Percentiles rank a stretch among this genome's conserved stretches.
Conservation (phyloP, 2,329 filamentous ascomycete species). For the Diaporthe ilicicola region DNA sequence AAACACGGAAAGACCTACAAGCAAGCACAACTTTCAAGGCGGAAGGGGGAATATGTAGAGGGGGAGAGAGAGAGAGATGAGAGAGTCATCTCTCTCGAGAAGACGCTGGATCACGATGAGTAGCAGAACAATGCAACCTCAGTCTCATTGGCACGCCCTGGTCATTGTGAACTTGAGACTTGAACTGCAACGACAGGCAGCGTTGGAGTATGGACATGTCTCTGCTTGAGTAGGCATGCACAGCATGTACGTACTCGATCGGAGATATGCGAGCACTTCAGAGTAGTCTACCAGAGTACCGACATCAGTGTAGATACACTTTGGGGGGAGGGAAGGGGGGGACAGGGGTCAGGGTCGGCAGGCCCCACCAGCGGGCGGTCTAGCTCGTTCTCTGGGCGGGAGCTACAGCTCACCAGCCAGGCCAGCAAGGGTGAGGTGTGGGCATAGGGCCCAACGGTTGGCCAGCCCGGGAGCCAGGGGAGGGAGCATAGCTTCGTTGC, state of each 20-base stretch:
- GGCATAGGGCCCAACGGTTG: conserved; percentile 2
- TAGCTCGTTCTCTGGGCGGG: conserved; percentile 5
- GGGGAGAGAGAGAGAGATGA: not conserved
- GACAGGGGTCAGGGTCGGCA: not conserved
- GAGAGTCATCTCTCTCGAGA: not conserved
- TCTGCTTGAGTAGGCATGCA: not conserved
- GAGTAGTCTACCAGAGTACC: not conserved
- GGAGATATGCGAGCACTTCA: conserved; percentile 10
- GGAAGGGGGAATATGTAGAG: not conserved
- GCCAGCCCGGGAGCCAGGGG: not conserved
- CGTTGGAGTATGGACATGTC: no score
- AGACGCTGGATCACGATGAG: not conserved
- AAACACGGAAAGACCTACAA: conserved; percentile 15
- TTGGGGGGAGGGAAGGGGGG: not conserved
- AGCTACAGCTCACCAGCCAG: conserved; percentile 9
- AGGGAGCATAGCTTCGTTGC: conserved; percentile 1
- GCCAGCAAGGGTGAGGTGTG: not conserved
- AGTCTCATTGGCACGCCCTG: not conserved
- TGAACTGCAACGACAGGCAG: not conserved
- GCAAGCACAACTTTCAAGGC: not conserved
- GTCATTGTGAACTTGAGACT: not conserved
- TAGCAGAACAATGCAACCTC: conserved; percentile 5
- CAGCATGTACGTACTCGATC: no score
- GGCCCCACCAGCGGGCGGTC: conserved; percentile 10
- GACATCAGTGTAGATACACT: not conserved